Evolutionary conservation across 345 rosid species (phyloP).

Genomic region (Lepidium sativum): DNA sequence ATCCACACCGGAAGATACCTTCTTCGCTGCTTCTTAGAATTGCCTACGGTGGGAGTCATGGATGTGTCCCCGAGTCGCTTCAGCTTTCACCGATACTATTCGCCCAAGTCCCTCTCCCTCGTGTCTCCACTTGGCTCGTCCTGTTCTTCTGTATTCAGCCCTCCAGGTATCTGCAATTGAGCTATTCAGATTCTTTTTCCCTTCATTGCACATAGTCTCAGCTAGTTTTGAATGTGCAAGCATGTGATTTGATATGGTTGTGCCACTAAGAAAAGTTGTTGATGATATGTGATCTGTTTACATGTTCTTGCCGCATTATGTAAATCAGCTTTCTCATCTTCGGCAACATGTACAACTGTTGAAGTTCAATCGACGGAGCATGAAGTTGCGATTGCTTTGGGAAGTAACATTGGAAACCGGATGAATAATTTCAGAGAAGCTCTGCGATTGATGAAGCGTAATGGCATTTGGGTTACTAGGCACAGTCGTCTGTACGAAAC

Average conservation of each 20-base stretch:
- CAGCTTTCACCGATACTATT: constrained; percentile 16
- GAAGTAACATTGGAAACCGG: constrained; percentile 83
- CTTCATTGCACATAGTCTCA: background rate
- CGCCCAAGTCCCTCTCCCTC: background rate
- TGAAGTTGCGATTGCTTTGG: constrained; percentile 83
- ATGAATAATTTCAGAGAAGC: constrained; percentile 61
- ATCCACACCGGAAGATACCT: constrained; percentile 8
- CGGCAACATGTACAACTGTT: constrained; percentile 16
- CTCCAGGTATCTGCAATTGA: background rate
- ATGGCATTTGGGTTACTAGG: constrained; percentile 51
- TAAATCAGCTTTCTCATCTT: constrained; percentile 31
- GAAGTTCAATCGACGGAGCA: constrained; percentile 61
- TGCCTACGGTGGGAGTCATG: background rate
- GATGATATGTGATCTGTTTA: background rate
- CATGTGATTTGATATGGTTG: background rate
- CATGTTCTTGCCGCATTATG: constrained; percentile 30
- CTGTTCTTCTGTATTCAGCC: background rate
- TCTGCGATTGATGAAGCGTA: constrained; percentile 47
- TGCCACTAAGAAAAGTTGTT: background rate
- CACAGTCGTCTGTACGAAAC: constrained; percentile 87
- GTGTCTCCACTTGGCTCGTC: background rate
- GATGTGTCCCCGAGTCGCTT: background rate
- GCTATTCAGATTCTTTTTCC: background rate
- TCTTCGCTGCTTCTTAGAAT: constrained; percentile 9
- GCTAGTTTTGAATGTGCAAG: background rate